A percentile compares a stretch with the other conserved stretches of the same genome.
Evolutionary conservation across 2,329 filamentous ascomycete species (phyloP).

Genomic region (Phialemonium atrogriseum): DNA sequence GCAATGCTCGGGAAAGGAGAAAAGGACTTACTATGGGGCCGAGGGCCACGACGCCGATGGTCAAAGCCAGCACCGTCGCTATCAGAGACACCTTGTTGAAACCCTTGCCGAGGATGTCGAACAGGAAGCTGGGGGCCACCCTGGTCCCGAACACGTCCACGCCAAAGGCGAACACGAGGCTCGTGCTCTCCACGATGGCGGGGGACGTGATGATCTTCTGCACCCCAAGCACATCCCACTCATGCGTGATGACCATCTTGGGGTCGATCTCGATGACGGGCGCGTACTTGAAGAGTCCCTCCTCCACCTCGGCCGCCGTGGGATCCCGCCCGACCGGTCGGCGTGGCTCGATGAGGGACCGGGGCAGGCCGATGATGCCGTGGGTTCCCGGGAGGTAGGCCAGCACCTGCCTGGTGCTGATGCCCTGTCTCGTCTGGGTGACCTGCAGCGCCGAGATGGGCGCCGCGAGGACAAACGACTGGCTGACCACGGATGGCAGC

Average conservation of each 20-base stretch:
- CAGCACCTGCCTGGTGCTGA: constrained; percentile 74
- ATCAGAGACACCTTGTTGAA: constrained; percentile 88
- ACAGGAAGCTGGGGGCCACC: constrained; percentile 78
- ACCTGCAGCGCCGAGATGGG: constrained; percentile 74
- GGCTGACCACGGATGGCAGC: constrained; percentile 68
- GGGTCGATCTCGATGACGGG: constrained; percentile 79
- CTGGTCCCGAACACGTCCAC: constrained; percentile 82
- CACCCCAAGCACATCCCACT: constrained; percentile 72
- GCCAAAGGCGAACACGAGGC: constrained; percentile 80
- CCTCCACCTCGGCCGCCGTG: constrained; percentile 68
- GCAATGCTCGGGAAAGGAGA: neutral
- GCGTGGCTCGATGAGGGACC: constrained; percentile 72
- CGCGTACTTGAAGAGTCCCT: constrained; percentile 70
- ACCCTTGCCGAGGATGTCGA: constrained; percentile 86
- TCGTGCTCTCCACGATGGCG: constrained; percentile 84
- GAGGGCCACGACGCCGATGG: constrained; percentile 66
- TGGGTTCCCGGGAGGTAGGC: constrained; percentile 67
- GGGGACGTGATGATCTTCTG: constrained; percentile 65
- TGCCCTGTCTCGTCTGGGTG: constrained; percentile 85
- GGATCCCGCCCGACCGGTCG: constrained; percentile 80
- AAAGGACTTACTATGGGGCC: constrained; percentile 69
- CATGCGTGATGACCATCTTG: constrained; percentile 70
- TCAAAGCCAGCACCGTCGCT: constrained; percentile 72
- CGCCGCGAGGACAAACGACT: constrained; percentile 72
- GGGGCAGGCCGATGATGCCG: constrained; percentile 71